Conservation (phyloP, 2,329 filamentous ascomycete species). For the Clarireedia sp. region DNA sequence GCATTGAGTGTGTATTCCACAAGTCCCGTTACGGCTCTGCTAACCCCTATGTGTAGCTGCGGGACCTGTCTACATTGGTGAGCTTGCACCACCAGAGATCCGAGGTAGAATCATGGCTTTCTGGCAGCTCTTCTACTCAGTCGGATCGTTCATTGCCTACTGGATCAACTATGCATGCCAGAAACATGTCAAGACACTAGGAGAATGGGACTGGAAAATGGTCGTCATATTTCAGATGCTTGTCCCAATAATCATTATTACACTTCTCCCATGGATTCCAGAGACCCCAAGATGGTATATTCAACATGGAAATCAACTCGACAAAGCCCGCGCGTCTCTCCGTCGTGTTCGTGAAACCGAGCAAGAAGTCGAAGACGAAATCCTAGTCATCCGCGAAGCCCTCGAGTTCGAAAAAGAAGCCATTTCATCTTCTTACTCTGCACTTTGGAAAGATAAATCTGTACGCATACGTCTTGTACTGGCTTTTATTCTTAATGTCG, state of each 20-base stretch:
- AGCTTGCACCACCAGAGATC: constrained; percentile 56
- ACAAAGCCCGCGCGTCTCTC: constrained; percentile 42
- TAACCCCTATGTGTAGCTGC: constrained; percentile 38
- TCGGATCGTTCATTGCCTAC: constrained; percentile 34
- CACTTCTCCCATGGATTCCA: constrained; percentile 56
- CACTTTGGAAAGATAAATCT: constrained; percentile 62
- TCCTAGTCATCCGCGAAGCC: constrained; percentile 57
- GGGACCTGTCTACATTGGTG: constrained; percentile 64
- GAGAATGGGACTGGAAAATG: constrained; percentile 67
- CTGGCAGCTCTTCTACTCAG: constrained; percentile 61
- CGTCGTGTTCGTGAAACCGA: constrained; percentile 54
- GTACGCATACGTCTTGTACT: constrained; percentile 59
- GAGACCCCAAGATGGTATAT: constrained; percentile 64
- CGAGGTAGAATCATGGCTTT: constrained; percentile 61
- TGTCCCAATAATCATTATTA: constrained; percentile 54
- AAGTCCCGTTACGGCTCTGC: background rate
- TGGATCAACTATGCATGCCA: constrained; percentile 21
- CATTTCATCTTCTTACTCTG: constrained; percentile 53
- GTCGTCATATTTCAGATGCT: constrained; percentile 66
- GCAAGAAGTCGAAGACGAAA: constrained; percentile 45
- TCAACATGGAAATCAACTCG: constrained; percentile 48
- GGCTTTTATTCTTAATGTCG: constrained; percentile 59
- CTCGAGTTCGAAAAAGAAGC: constrained; percentile 66
- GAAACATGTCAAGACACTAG: constrained; percentile 28
- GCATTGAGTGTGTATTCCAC: constrained; percentile 44